A percentile compares a stretch with the other conserved stretches of the same genome.
These are phyloP conservation scores for Suaeda aralocaspica DNA, from an alignment of 148 eudicot species.

Conservation along the genomic window DNA sequence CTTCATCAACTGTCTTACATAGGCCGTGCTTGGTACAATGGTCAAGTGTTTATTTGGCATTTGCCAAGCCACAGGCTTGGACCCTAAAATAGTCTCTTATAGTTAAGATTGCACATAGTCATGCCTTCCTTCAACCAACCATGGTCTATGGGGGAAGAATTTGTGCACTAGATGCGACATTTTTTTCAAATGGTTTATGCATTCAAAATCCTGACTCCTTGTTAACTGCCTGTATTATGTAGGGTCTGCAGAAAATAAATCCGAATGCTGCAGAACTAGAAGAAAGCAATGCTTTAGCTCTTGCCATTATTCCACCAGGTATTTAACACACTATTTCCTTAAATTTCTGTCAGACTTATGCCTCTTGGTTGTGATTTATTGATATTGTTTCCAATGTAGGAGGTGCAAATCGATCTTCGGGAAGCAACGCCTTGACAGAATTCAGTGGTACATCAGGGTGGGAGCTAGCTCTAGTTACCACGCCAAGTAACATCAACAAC, in stretches of 20 bases:
- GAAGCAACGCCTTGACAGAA: constrained; percentile 41
- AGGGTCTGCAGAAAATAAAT: constrained; percentile 75
- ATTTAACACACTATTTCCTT: not conserved
- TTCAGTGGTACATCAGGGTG: constrained; percentile 70
- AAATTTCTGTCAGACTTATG: not conserved
- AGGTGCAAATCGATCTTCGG: constrained; percentile 36
- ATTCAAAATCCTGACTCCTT: not conserved
- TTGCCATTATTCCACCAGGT: constrained; percentile 90
- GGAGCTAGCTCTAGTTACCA: constrained; percentile 86
- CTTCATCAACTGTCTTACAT: not conserved
- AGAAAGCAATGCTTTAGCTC: constrained; percentile 91
- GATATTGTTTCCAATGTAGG: constrained; percentile 40
- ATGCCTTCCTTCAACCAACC: too few relatives aligned
- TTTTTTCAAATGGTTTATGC: too few relatives aligned
- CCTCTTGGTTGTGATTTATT: not conserved
- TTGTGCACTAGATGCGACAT: not conserved
- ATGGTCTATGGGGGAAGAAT: too few relatives aligned
- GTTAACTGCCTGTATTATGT: constrained; percentile 11
- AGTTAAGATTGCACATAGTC: too few relatives aligned
- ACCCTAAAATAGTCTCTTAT: too few relatives aligned
- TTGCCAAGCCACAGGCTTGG: too few relatives aligned
- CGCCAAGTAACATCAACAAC: constrained; percentile 58
- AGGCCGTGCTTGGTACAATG: too few relatives aligned
- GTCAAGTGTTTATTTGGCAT: too few relatives aligned
- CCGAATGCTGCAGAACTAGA: constrained; percentile 67